Conservation (phyloP, 164 flowering plant genomes). For the Chloranthus sessilifolius region DNA sequence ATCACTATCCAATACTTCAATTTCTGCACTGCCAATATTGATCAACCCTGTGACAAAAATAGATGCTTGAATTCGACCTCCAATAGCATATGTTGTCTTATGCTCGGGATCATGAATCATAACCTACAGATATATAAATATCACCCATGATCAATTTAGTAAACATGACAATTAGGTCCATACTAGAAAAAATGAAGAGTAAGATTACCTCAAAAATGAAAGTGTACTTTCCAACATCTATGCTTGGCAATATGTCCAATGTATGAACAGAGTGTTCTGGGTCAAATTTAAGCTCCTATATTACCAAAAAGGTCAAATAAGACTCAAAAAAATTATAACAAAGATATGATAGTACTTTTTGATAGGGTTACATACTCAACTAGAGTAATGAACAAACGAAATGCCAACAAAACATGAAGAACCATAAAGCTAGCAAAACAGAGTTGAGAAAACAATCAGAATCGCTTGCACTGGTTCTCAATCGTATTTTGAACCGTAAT, state of each 20-base stretch:
- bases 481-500: constrained; percentile 35
- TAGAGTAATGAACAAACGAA: too few species aligned
- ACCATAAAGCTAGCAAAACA: constrained; percentile 3
- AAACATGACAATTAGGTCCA: constrained; percentile 1
- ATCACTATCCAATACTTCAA: constrained; percentile 81
- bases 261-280: constrained; percentile 36
- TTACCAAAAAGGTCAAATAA: not conserved
- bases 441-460: too few species aligned
- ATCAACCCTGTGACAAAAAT: constrained; percentile 63
- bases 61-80: constrained; percentile 49
- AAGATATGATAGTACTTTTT: too few species aligned
- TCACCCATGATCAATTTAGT: constrained; percentile 6
- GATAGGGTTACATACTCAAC: too few species aligned
- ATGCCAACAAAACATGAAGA: not conserved
- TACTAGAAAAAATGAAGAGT: constrained; percentile 1
- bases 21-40: constrained; percentile 55
- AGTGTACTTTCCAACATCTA: constrained; percentile 76
- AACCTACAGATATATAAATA: constrained; percentile 33
- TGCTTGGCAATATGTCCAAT: constrained; percentile 50
- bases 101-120: constrained; percentile 59
- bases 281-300: constrained; percentile 77
- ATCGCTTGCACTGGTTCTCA: constrained; percentile 50
- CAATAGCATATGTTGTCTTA: constrained; percentile 59
- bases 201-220: constrained; percentile 72
- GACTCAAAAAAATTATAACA: too few species aligned